These are phyloP conservation scores for Grosmannia huntii DNA, from an alignment of 2,329 filamentous ascomycete species.

Conservation along the genomic window DNA sequence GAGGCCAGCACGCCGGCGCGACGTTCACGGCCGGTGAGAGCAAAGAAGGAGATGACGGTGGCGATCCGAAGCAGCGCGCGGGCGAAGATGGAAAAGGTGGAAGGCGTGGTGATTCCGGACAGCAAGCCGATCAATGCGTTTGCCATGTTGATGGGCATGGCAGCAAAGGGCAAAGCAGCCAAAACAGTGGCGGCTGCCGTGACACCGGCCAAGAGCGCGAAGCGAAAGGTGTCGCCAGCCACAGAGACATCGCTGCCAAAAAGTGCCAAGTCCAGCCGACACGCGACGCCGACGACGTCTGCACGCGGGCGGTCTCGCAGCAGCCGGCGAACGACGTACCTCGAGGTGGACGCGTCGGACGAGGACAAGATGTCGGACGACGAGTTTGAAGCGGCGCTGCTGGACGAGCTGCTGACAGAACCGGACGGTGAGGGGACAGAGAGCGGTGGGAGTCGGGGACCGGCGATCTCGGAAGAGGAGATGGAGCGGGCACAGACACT, in stretches of 20 bases:
- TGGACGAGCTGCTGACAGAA: slow-evolving; percentile 39
- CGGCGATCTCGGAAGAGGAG: slow-evolving; percentile 38
- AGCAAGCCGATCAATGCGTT: slow-evolving; percentile 32
- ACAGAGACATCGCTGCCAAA: slow-evolving; percentile 38
- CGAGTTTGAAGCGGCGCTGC: slow-evolving; percentile 70
- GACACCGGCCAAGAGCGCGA: slow-evolving; percentile 9
- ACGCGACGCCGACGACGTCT: slow-evolving; percentile 52
- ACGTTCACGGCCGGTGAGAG: slow-evolving; percentile 15
- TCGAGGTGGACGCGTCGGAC: slow-evolving; percentile 45
- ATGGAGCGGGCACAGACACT: slow-evolving; percentile 53
- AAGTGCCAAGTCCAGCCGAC: slow-evolving; percentile 60
- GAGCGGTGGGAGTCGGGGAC: neutral
- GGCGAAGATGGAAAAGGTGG: slow-evolving; percentile 14
- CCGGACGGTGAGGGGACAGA: slow-evolving; percentile 12
- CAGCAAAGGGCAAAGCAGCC: neutral
- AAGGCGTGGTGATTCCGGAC: slow-evolving; percentile 12
- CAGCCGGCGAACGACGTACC: slow-evolving; percentile 30
- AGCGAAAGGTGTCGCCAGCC: slow-evolving; percentile 24
- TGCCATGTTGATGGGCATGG: slow-evolving; percentile 38
- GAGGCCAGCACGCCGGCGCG: slow-evolving; percentile 14
- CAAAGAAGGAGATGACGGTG: neutral
- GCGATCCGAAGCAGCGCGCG: slow-evolving; percentile 25
- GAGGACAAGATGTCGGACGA: slow-evolving; percentile 61
- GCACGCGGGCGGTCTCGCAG: slow-evolving; percentile 37
- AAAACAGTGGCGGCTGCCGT: neutral